Evolutionary conservation across 2,329 filamentous ascomycete species (phyloP).

Genomic region (Aspergillus pseudoterreus): DNA sequence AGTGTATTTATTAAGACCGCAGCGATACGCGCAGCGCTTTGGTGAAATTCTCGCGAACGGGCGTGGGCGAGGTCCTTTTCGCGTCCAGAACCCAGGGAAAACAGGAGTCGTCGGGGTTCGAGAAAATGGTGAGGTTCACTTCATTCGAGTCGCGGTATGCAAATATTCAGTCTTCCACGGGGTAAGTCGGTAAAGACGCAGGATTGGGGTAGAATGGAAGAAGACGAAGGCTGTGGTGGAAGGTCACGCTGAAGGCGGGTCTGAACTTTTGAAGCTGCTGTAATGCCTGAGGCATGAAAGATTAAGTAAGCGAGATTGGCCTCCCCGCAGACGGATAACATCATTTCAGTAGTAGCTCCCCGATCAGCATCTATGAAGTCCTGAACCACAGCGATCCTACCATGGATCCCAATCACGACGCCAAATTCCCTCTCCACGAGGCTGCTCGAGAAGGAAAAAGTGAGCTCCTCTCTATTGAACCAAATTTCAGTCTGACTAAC

Average conservation of each 20-base stretch:
- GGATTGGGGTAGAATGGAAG: background rate
- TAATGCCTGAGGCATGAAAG: constrained; percentile 18
- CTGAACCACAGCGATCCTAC: constrained; percentile 13
- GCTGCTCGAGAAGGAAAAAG: constrained; percentile 81
- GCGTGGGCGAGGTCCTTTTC: background rate
- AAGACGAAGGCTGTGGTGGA: background rate
- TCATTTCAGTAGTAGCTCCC: background rate
- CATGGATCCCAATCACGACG: constrained; percentile 43
- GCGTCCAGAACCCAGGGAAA: constrained; percentile 4
- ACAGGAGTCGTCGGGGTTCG: background rate
- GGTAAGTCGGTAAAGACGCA: background rate
- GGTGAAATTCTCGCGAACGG: background rate
- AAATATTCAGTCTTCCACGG: background rate
- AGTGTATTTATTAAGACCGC: background rate
- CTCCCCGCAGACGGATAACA: no score
- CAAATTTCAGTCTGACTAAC: constrained; percentile 19
- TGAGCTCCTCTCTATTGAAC: constrained; percentile 37
- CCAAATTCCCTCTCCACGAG: constrained; percentile 80
- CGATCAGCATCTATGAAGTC: constrained; percentile 3
- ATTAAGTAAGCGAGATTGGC: background rate
- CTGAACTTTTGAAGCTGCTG: constrained; percentile 9
- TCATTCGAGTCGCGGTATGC: background rate
- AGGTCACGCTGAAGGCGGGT: constrained; percentile 3
- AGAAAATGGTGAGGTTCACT: background rate
- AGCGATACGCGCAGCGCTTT: background rate